Evolutionary conservation across 2,329 filamentous ascomycete species (phyloP), one percentile per base, ranked within the genome.

Genomic region (Ceratocystis cubensis): DNA sequence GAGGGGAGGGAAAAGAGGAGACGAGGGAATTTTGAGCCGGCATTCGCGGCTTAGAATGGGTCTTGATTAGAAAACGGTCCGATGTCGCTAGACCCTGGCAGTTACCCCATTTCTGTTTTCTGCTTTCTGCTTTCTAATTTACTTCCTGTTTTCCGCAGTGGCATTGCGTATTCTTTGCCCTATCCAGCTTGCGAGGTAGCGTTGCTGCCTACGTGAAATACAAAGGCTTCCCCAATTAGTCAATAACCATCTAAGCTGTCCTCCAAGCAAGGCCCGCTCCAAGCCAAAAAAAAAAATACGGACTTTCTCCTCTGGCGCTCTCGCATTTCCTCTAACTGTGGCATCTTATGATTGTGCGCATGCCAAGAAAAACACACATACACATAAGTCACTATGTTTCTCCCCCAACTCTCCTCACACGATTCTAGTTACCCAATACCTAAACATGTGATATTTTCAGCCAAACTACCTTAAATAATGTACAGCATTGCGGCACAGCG

Each of bases 21-120:
- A 37, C 33, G 28, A 17, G 25, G 3, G 5, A n/a, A 57, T 17
- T n/a, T 57, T 15, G 28, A 17, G 30, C 41, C 44, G 61, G 41
- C 20, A 22, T 50, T 48, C 41, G 41, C 41, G 41, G 22, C 45
- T 63, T 25, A 46, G 8, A n/a, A 30, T 63, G 41, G 37, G 61
- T 28, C 41, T 8, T 30, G 7, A 33, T 30, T 3, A 28, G 37
- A 45, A 63, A 22, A 63, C 61, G 44, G 61, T 63, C 61, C 61
- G 61, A 63, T 63, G 22, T 63, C 61, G 61, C 61, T 57, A 57
- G 48, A 48, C n/a, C 15, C 17, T 25, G 20, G 20, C 25, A 22
- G 20, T 22, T 53, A 20, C 48, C 48, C 48, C 48, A 53, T 17
- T 53, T 22, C 3, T 15, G 3, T 13, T 53, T 20, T 20, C 3